Evolutionary conservation across 345 rosid species (phyloP), one percentile per base, ranked within the genome.

Genomic region (Aquilaria yunnanensis): DNA sequence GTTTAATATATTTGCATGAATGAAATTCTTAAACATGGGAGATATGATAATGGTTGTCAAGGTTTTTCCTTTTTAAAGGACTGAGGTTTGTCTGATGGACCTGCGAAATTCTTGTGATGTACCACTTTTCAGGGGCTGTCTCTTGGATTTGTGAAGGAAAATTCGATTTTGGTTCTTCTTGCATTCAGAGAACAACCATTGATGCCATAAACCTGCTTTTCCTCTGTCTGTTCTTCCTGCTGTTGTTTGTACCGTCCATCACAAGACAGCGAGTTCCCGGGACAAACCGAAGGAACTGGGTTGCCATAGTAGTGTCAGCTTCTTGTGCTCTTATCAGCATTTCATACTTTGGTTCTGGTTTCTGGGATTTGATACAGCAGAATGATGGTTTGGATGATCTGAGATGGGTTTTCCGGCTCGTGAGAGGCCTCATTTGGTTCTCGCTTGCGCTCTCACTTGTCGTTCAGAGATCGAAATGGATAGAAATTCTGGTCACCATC

Each of bases 391-490:
- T 57, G 37, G 60, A 54, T 59, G 31, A 61, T 14, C 46, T 51
- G 48, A 51, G 45, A 8, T 80, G 77, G 85, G 69, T 71, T 63
- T 47, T 69, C 71, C 54, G 61, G 70, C 60, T 84, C 57, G 68
- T 76, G 45, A 69, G 88, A 76, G 91, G 87, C 54, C 46, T 81
- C 14, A 57, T 78, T 67, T 89, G 96, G 96, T 32, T 77, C 33
- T 81, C 93, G 2, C 57, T 87, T 43, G 66, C 88, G 33, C 72
- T 79, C 57, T 87, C 96, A 0, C 45, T 89, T 71, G 83, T 89
- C 56, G 85, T 83, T 61, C 71, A 57, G 34, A 78, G 52, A 53
- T 73, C 84, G n/a, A 70, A 72, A 61, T 81, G 77, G 81, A 64
- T 61, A 16, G 68, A 67, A 66, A 66, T 80, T 67, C 53, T 84